Evolutionary conservation across 495 filamentous ascomycete genomes (phyloP).

Genomic region (Saxispiralis lemnorum): DNA sequence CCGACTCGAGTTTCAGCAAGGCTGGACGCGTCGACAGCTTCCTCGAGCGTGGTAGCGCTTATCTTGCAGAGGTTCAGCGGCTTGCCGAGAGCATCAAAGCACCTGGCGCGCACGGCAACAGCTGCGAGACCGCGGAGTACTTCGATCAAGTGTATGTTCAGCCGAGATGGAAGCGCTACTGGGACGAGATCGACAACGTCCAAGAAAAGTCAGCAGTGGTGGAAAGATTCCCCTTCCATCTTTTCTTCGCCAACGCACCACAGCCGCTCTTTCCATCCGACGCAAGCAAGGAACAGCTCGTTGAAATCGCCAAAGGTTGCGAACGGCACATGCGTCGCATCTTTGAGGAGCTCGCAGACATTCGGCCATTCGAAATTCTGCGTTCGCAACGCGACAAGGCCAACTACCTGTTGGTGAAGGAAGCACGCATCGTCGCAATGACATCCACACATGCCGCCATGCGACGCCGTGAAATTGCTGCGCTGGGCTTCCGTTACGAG

Average conservation of each 20-base stretch:
- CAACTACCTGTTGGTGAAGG: constrained; percentile 87
- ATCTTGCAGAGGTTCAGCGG: constrained; percentile 70
- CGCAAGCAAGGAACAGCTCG: constrained; percentile 42
- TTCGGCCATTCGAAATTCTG: constrained; percentile 87
- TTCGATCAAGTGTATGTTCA: constrained; percentile 84
- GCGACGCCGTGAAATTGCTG: constrained; percentile 76
- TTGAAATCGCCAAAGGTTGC: constrained; percentile 72
- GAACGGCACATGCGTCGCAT: constrained; percentile 82
- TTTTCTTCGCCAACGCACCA: constrained; percentile 76
- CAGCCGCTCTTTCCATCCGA: constrained; percentile 60
- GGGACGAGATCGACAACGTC: constrained; percentile 28
- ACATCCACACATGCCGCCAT: constrained; percentile 98
- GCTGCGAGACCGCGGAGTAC: constrained; percentile 91
- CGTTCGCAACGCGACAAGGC: constrained; percentile 73
- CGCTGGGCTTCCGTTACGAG: constrained; percentile 88
- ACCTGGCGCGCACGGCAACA: constrained; percentile 78
- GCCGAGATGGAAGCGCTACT: constrained; percentile 77
- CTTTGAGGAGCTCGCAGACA: constrained; percentile 83
- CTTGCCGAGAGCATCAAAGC: constrained; percentile 69
- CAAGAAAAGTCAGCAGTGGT: constrained; percentile 42
- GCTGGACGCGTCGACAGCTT: constrained; percentile 90
- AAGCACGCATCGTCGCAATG: constrained; percentile 94
- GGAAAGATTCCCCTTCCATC: constrained; percentile 72
- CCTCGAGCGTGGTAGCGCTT: constrained; percentile 66
- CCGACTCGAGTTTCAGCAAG: constrained; percentile 79